Conservation (phyloP, 2,329 filamentous ascomycete species). For the Colletotrichum chrysophilum region DNA sequence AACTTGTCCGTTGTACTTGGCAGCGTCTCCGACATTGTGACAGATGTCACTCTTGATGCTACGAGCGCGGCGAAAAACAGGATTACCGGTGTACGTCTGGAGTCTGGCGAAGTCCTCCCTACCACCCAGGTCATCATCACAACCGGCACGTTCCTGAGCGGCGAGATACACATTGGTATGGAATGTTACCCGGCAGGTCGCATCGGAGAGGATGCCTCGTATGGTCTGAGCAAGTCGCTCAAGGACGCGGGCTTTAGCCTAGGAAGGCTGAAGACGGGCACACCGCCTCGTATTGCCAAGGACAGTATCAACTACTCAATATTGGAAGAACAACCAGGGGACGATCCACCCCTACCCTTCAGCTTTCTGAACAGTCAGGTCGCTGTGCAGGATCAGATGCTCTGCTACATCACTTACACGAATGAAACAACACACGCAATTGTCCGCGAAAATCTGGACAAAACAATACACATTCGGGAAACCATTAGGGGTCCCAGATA, state of each 20-base stretch:
- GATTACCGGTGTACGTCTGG: constrained; percentile 81
- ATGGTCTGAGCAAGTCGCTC: constrained; percentile 89
- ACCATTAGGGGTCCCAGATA: constrained; percentile 94
- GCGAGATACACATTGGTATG: constrained; percentile 95
- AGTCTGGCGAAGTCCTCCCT: constrained; percentile 83
- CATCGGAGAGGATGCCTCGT: constrained; percentile 92
- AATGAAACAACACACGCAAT: constrained; percentile 84
- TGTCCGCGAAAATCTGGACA: constrained; percentile 88
- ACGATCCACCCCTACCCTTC: constrained; percentile 87
- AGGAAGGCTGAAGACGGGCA: constrained; percentile 93
- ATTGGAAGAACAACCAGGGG: constrained; percentile 78
- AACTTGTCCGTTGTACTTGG: constrained; percentile 83
- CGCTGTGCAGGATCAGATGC: constrained; percentile 78
- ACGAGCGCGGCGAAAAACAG: constrained; percentile 47
- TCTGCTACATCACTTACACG: constrained; percentile 88
- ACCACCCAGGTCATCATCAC: constrained; percentile 90
- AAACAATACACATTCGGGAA: constrained; percentile 95
- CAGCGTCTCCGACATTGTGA: constrained; percentile 90
- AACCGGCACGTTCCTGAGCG: constrained; percentile 92
- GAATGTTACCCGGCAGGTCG: constrained; percentile 85
- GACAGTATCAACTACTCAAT: constrained; percentile 80
- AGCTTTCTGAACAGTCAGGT: constrained; percentile 87
- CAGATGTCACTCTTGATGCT: constrained; percentile 61
- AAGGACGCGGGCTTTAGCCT: constrained; percentile 87
- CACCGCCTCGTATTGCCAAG: constrained; percentile 84